These are phyloP conservation scores for Starmerella cellae DNA, from an alignment of 805 yeast genomes.

Conservation along the genomic window DNA sequence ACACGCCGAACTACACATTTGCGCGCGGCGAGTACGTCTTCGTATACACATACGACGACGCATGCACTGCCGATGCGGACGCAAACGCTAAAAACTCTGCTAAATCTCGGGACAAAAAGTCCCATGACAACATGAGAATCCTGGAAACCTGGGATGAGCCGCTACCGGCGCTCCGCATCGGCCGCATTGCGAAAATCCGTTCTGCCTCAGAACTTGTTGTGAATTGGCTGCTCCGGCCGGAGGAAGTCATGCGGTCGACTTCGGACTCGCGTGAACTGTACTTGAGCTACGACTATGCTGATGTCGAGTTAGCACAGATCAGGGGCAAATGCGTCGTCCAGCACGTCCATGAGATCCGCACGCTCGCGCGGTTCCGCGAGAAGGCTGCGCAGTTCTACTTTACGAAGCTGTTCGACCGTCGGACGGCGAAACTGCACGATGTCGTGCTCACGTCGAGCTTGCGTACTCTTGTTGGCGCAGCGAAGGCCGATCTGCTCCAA, in stretches of 20 bases:
- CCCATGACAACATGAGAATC: not conserved
- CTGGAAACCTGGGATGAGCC: slow-evolving; percentile 40
- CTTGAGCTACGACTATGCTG: slow-evolving; percentile 77
- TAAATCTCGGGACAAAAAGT: not conserved
- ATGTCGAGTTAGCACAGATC: slow-evolving; percentile 60
- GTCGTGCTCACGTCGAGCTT: slow-evolving; percentile 36
- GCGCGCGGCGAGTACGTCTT: slow-evolving; percentile 14
- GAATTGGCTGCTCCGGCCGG: slow-evolving; percentile 84
- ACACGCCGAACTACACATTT: not conserved
- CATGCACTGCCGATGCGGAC: not conserved
- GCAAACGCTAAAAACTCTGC: not conserved
- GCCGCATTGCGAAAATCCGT: slow-evolving; percentile 59
- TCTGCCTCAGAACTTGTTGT: slow-evolving; percentile 27
- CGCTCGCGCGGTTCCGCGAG: slow-evolving; percentile 41
- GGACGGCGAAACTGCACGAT: slow-evolving; percentile 71
- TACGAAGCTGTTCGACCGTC: slow-evolving; percentile 72
- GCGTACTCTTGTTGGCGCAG: slow-evolving; percentile 1
- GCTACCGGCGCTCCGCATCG: slow-evolving; percentile 87
- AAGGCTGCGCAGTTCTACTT: slow-evolving; percentile 68
- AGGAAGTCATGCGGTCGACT: slow-evolving; percentile 51
- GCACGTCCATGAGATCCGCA: slow-evolving; percentile 53
- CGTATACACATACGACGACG: not conserved
- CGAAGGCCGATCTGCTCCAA: not conserved
- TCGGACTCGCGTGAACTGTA: slow-evolving; percentile 62
- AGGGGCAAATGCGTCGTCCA: slow-evolving; percentile 64